A percentile compares a stretch with the other conserved stretches of the same genome.
Evolutionary conservation across 495 filamentous ascomycete species (phyloP).

Genomic region (Xylaria venustula): DNA sequence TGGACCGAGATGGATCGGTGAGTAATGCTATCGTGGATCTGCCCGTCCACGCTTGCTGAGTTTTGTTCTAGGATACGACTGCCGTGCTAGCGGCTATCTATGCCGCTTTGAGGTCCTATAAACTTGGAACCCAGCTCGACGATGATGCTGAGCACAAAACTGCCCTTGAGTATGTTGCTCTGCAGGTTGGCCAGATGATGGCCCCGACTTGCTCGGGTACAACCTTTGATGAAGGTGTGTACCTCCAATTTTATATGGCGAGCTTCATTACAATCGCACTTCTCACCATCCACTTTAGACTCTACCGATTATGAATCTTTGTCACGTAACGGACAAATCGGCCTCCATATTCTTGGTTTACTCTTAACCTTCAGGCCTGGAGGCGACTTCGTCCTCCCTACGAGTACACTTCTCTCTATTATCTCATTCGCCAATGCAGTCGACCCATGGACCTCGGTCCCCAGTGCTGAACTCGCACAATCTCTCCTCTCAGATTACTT

Average conservation of each 20-base stretch:
- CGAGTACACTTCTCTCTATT: conserved; percentile 28
- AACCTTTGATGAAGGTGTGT: conserved; percentile 22
- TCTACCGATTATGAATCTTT: conserved; percentile 20
- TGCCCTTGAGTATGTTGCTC: conserved; percentile 9
- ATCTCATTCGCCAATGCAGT: conserved; percentile 45
- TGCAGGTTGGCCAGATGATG: conserved; percentile 17
- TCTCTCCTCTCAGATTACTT: conserved; percentile 23
- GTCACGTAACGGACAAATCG: conserved; percentile 18
- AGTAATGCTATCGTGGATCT: not conserved
- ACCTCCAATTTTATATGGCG: not conserved
- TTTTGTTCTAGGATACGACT: conserved; percentile 14
- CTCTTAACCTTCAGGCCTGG: conserved; percentile 3
- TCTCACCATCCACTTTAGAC: conserved; percentile 8
- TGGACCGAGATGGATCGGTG: not conserved
- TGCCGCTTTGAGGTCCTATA: conserved; percentile 8
- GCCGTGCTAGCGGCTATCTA: conserved; percentile 15
- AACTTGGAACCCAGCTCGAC: not conserved
- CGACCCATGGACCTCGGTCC: conserved; percentile 56
- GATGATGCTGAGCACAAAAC: not conserved
- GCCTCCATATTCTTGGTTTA: conserved; percentile 12
- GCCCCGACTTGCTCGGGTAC: conserved; percentile 17
- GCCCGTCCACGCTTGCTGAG: not conserved
- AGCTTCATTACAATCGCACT: not conserved
- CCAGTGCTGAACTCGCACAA: conserved; percentile 43
- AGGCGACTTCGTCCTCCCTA: conserved; percentile 15